Evolutionary conservation across 441 rosid species (phyloP), one percentile per base, ranked within the genome.

Genomic region (Populus hybrid): DNA sequence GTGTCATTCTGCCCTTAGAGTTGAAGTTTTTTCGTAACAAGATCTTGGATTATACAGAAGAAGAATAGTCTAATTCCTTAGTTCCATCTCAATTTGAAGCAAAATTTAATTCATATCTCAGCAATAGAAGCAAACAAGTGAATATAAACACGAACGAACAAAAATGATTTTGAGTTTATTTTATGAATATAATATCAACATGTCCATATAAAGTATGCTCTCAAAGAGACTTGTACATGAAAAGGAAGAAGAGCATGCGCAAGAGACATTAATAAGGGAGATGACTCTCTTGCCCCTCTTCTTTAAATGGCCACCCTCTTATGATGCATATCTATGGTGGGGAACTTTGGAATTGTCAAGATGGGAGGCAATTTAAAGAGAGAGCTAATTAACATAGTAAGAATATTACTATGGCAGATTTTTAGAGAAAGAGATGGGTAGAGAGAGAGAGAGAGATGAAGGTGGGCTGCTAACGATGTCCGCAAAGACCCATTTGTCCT

Each of bases 401-500:
- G 33, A 21, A 7, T 0, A 33, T 7, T 53, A 33, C 40, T 40
- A 18, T 1, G 59, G 29, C 35, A 20, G 63, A 29, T 29, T 29
- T 29, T 29, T 29, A 29, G 31, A 29, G 31, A 29, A 2, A 29
- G 31, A 29, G 31, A 29, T 29, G 31, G 31, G 31, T 29, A 76
- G n/a, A 69, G 12, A 50, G 40, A 61, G 12, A 23, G 70, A 78
- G 50, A 68, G 24, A 26, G 36, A 61, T 72, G 64, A 87, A 81
- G 80, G 82, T 1, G 88, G 91, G 81, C 88, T 86, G 59, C 89
- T 89, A 80, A 88, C 88, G 20, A 87, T 81, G 73, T 79, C 88
- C 72, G 82, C 80, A 14, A 81, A 86, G 29, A 88, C 78, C 83
- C 86, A 81, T 73, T 80, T 86, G 78, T 89, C 86, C 72, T 80